These are phyloP conservation scores for Erysiphe pulchra DNA, from an alignment of 2,329 filamentous ascomycete genomes.

Conservation along the genomic window DNA sequence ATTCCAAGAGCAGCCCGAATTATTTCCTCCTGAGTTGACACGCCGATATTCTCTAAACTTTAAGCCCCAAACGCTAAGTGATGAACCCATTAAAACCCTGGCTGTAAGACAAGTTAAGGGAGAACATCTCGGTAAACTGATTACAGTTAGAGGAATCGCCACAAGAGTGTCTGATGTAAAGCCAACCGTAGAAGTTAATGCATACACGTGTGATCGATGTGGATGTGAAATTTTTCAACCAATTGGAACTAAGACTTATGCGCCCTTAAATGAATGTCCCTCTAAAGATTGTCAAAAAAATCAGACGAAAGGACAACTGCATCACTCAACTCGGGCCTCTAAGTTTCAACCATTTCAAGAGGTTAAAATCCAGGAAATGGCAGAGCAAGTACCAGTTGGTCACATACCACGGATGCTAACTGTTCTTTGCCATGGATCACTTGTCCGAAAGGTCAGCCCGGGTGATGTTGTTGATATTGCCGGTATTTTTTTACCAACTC, in stretches of 20 bases:
- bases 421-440: slow-evolving; percentile 63
- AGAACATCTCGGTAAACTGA: slow-evolving; percentile 76
- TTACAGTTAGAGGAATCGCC: slow-evolving; percentile 81
- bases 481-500: slow-evolving; percentile 87
- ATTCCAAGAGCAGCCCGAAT: slow-evolving; percentile 38
- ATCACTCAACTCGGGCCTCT: slow-evolving; percentile 81
- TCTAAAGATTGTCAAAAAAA: slow-evolving; percentile 78
- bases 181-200: slow-evolving; percentile 89
- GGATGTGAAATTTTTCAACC: slow-evolving; percentile 97
- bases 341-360: slow-evolving; percentile 97
- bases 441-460: slow-evolving; percentile 70
- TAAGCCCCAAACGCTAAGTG: slow-evolving; percentile 59
- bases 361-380: slow-evolving; percentile 95
- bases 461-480: slow-evolving; percentile 86
- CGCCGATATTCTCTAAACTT: slow-evolving; percentile 90
- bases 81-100: slow-evolving; percentile 36
- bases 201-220: slow-evolving; percentile 90
- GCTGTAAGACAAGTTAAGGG: slow-evolving; percentile 87
- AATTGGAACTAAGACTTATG: slow-evolving; percentile 70
- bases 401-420: slow-evolving; percentile 88
- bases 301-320: slow-evolving; percentile 78
- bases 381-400: slow-evolving; percentile 94
- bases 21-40: slow-evolving; percentile 79
- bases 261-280: slow-evolving; percentile 63
- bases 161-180: slow-evolving; percentile 96